Evolutionary conservation across 1,284 basidiomycete species (phyloP), one percentile per base, ranked within the genome.

Genomic region (Pascua sp.): DNA sequence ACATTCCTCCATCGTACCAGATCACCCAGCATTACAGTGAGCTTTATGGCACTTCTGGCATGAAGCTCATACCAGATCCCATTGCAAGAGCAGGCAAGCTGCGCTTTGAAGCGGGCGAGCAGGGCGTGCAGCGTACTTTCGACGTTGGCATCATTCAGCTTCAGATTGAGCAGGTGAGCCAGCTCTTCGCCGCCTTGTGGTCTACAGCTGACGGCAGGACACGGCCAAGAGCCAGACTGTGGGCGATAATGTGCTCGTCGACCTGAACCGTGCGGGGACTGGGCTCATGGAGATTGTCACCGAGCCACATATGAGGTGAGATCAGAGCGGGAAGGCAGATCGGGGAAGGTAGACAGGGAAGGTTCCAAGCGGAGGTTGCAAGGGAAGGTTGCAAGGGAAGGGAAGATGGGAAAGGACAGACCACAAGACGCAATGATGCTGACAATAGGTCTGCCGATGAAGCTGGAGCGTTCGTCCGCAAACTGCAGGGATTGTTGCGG

Each of bases 201-300:
- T 1, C 24, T 17, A 17, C 13, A 53, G 49, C 50, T 60, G 13
- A 60, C 39, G 0, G 5, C 58, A 94, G 89, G 96, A 98, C 72
- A 98, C 95, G 0, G 95, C 91, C 3, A 98, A 98, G 76, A 91
- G 91, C 1, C 86, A 85, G 18, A 85, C 85, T 55, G 81, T 87
- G 53, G 77, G 82, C 1, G 79, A 80, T 12, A 82, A 81, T 13
- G 81, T 87, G 0, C 80, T 84, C 18, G 86, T 98, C 50, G 94
- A 98, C 76, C 82, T 97, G 57, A 98, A 96, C 70, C 81, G 96
- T 67, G 90, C 92, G 0, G 94, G 95, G 1, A 84, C 85, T 1
- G 90, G 88, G 0, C 81, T 98, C 47, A 89, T 98, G 84, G 95
- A 98, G 77, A 96, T 98, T 62, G 93, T 99, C 11, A 95, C 93